Evolutionary conservation across 2,329 filamentous ascomycete species (phyloP), one percentile per base, ranked within the genome.

Genomic region (Monilinia fructigena): DNA sequence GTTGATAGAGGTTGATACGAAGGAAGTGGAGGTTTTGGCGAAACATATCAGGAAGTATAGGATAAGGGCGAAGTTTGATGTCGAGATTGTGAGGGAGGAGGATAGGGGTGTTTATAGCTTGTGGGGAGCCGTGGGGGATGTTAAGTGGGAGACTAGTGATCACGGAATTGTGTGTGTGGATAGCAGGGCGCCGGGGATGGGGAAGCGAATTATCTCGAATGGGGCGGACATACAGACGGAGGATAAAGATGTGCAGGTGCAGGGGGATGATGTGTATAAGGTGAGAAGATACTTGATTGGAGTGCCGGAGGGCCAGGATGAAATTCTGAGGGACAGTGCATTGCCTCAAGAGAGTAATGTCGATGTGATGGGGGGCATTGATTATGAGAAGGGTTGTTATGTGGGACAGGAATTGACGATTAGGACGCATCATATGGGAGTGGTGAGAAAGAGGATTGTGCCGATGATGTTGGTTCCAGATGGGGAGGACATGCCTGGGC

Each of bases 341-440:
- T 81, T 99, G 65, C 94, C 95, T 1, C 89, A 93, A 77, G 94
- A 98, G 78, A 89, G 84, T 75, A 97, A 97, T 77, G 84, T 98
- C 76, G 95, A 99, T 78, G 80, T 91, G 68, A 91, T 91, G 83
- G 85, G 86, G 58, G 95, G 87, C 35, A 89, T 99, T 71, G 92
- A 97, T 78, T 99, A 95, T 80, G 87, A 87, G 75, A 99, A 99
- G 80, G 95, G 95, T 10, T 99, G 95, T 79, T 99, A 99, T 78
- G 87, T 98, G 10, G 95, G 95, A 0, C 95, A 99, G 79, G 95
- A 99, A 78, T 84, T 99, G 70, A 98, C 95, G 1, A 97, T 98
- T 71, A 89, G 95, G 53, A 99, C 95, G 1, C 90, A 93, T 76
- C 95, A 99, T 78, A 93, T 90, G 16, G 95, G 95, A 28, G 92